These are phyloP conservation scores for Zymoseptoria pseudotritici DNA, from an alignment of 2,329 filamentous ascomycete genomes.

Conservation along the genomic window DNA sequence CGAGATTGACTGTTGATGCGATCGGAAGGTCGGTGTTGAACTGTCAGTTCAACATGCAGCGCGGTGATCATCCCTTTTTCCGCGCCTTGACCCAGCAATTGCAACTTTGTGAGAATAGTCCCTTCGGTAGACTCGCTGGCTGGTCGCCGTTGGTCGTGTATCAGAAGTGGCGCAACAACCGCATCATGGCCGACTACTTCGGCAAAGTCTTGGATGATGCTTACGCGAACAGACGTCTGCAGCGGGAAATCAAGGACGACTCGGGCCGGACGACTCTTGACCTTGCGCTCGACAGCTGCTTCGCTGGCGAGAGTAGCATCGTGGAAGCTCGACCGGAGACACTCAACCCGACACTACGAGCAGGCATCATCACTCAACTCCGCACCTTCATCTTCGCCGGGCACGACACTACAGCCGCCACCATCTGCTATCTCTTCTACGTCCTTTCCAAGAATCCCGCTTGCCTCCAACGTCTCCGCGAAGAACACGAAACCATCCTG, in stretches of 20 bases:
- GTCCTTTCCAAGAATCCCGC: constrained; percentile 30
- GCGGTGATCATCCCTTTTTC: constrained; percentile 30
- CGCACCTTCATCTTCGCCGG: constrained; percentile 36
- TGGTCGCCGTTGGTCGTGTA: constrained; percentile 17
- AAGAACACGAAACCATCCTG: constrained; percentile 46
- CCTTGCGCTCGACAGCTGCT: constrained; percentile 29
- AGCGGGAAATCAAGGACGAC: constrained; percentile 17
- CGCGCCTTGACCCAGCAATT: constrained; percentile 31
- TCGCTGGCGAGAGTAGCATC: constrained; percentile 16
- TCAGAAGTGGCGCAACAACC: constrained; percentile 17
- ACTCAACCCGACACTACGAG: constrained; percentile 29
- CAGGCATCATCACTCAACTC: constrained; percentile 27
- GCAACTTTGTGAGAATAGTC: constrained; percentile 15
- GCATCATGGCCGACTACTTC: constrained; percentile 19
- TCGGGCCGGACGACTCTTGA: constrained; percentile 21
- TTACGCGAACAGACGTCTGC: constrained; percentile 22
- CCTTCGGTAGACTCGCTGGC: constrained; percentile 9
- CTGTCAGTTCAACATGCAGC: constrained; percentile 32
- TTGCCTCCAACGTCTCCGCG: constrained; percentile 29
- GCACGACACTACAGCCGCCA: constrained; percentile 32
- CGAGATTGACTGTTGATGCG: constrained; percentile 36
- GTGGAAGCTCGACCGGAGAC: not conserved
- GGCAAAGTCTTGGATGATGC: constrained; percentile 28
- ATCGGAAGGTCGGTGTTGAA: constrained; percentile 36
- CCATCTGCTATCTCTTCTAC: constrained; percentile 31